Evolutionary conservation across 2,329 filamentous ascomycete genomes (phyloP), one percentile per base, ranked within the genome.

Genomic region (Atkinsonella hypoxylon): DNA sequence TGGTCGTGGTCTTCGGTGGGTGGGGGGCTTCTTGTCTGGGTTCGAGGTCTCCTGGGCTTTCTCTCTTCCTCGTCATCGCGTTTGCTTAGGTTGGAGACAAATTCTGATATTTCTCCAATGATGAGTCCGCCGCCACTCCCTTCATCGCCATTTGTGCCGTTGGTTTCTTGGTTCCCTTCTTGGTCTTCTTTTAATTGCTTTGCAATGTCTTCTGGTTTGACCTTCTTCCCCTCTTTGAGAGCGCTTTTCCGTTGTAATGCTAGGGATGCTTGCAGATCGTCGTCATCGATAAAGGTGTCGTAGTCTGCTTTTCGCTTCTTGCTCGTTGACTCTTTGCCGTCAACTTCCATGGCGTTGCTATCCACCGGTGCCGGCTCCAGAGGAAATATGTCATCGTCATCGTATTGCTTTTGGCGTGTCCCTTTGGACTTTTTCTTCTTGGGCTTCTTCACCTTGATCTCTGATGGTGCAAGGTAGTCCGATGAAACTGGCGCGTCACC

Each of bases 91-190:
- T 89, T 89, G 26, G 89, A 85, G 31, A 98, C 86, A 59, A 98
- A 98, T 60, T 95, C 90, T 0, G 89, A 89, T 0, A 91, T 95
- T 63, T 96, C 93, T 54, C 96, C 91, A 51, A 98, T 90, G n/a
- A 96, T 79, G 1, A 98, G 73, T 1, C 89, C 91, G 31, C 89
- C 91, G 30, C 69, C 70, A 2, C 59, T 63, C 40, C 68, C 63
- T 36, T 46, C 36, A 11, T 20, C 38, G 30, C 41, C 59, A 2
- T 72, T 73, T 34, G 71, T 70, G 47, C 77, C 74, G 12, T 42
- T 73, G 10, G 15, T 12, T 36, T 68, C 62, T 3, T 79, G 72
- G 0, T 76, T 70, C 22, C 77, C 76, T 47, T 83, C 81, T 31
- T 82, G 76, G 46, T 83, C 81, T 31, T 82, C 78, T 18, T 81